Base-by-base conservation (phyloP, 768 basidiomycete genomes). In the Boletellus ananiceps region DNA sequence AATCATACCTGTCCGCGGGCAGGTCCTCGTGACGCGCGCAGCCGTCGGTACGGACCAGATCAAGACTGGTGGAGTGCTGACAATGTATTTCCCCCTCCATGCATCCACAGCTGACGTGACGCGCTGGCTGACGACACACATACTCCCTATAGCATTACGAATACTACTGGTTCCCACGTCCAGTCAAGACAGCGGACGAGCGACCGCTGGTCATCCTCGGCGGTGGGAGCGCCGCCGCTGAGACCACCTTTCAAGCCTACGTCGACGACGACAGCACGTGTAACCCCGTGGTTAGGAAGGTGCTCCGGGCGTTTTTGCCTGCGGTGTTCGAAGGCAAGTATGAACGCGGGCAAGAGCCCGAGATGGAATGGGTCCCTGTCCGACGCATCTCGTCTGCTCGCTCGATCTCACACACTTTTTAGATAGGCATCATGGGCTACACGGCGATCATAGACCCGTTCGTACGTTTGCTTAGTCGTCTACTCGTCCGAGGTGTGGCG, bases 101-200 rank as follows among this genome's bases (percentile, higher is more conserved):
- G 36, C 18, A 14, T 23, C 5, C 4, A 13, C n/a, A 12, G 8
- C 32, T 21, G 18, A 13, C 12, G 21, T 14, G 34, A 35, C 8
- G 13, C 39, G 35, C n/a, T n/a, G 14, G 29, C 14, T 18, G 6
- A 25, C 23, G 23, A 7, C 23, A 25, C 23, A 23, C 23, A 7
- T 8, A 7, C 18, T 18, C 23, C 35, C 4, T 8, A 8, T 38
- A 78, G 53, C 80, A 78, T 0, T 77, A 71, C 58, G 84, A 88
- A 56, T 93, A 92, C 56, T 93, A 92, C 62, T 91, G 86, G 86
- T 90, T 93, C 61, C 83, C 87, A n/a, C 75, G 89, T 13, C 80
- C 81, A 0, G 46, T 74, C 35, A 60, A 46, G 50, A 39, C 49
- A 8, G 33, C 40, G 0, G 33, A 62, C 8, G 68, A 72, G 31